Base-by-base conservation (phyloP, 805 yeast genomes). In the Schwanniomyces pseudopolymorphus region DNA sequence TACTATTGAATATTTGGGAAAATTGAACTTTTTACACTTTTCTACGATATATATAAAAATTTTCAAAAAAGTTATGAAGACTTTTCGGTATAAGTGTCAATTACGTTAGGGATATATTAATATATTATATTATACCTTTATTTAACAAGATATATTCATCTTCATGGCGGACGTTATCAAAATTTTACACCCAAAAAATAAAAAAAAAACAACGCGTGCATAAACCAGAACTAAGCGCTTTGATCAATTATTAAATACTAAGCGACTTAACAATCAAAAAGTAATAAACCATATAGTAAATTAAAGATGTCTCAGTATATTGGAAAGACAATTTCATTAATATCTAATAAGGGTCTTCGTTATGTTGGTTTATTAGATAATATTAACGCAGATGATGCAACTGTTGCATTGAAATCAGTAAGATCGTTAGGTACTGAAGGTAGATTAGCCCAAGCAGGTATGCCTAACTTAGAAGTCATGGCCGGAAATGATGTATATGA, bases 371-470 rank as follows among this genome's bases (percentile, higher is more conserved):
- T 80, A n/a, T 77, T 92, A 60, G 89, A 88, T 54, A 84, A 82
- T 55, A 89, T 94, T 59, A 89, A 89, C 64, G 94, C 96, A 24
- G 91, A 88, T 48, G 87, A 86, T 50, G 88, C 96, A 53, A 89
- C 97, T 2, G 94, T 92, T 42, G 84, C 97, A 5, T 77, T 92
- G 59, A 78, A 78, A 40, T 75, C 83, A 45, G 98, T 92, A 41
- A 78, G 89, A 50, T 83, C 89, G 43, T 84, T 84, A 54, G 99
- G 98, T 45, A 87, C 97, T 17, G 98, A 92, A 66, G 97, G 96
- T 25, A 80, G 98, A 58, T 75, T 85, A 54, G 74, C 75, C 33
- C 63, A 59, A 41, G 56, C 55, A 37, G 78, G 77, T 22, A 89
- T 86, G 63, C 85, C 87, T 3, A 71, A 77, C 13, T 75, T 79